phyloP scores from a whole-genome alignment of 2,329 filamentous ascomycete genomes.

The Cercospora zeina region DNA sequence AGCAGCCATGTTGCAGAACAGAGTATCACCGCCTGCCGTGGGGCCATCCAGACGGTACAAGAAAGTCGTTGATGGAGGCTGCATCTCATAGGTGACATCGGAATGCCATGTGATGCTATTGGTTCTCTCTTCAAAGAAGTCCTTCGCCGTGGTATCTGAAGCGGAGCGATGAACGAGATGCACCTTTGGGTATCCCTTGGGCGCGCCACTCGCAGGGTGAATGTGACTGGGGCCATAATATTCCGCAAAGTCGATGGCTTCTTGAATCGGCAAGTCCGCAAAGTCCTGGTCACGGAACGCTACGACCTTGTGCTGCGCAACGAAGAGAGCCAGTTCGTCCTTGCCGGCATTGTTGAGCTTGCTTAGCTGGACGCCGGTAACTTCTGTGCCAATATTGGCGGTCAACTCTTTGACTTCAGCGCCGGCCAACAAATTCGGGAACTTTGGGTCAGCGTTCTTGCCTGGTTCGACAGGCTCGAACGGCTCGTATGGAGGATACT shows the following conservation, averaged over 20 bases:
- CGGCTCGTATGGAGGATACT: conserved; percentile 64
- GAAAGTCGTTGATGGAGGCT: conserved; percentile 88
- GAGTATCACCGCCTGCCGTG: conserved; percentile 72
- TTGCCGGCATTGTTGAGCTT: conserved; percentile 67
- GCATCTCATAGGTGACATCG: conserved; percentile 82
- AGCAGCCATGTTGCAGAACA: conserved; percentile 76
- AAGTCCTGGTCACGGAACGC: conserved; percentile 73
- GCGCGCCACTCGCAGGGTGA: conserved; percentile 74
- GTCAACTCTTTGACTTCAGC: conserved; percentile 61
- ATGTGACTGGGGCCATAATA: conserved; percentile 84
- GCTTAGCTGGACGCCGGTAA: conserved; percentile 70
- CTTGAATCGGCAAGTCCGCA: conserved; percentile 64
- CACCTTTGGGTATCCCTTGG: conserved; percentile 70
- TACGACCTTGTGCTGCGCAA: conserved; percentile 75
- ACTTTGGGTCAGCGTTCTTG: conserved; percentile 69
- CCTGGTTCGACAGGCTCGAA: conserved; percentile 76
- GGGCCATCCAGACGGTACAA: conserved; percentile 84
- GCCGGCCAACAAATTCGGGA: conserved; percentile 65
- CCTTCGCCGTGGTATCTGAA: conserved; percentile 59
- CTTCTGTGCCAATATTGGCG: conserved; percentile 71
- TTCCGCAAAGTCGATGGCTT: conserved; percentile 67
- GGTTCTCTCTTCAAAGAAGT: conserved; percentile 68
- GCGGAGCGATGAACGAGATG: conserved; percentile 76
- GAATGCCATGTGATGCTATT: conserved; percentile 82
- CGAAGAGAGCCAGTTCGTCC: conserved; percentile 73